These are phyloP conservation scores for Pleoardoris graminearum DNA, from an alignment of 2,329 filamentous ascomycete genomes.

Conservation along the genomic window DNA sequence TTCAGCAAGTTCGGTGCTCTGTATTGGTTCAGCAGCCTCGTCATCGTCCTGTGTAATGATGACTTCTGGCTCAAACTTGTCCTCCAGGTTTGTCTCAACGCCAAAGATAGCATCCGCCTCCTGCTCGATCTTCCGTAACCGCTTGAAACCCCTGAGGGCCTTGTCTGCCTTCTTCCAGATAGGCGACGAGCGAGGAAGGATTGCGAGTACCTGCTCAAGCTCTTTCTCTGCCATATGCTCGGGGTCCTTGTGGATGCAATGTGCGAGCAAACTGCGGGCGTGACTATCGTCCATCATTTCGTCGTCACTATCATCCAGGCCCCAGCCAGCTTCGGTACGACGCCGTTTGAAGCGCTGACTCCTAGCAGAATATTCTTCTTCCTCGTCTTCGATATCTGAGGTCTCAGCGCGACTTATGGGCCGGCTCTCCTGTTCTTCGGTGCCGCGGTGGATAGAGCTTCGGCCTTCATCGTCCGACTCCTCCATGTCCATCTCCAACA, in stretches of 20 bases:
- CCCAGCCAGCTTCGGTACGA: constrained; percentile 51
- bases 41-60: constrained; percentile 52
- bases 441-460: constrained; percentile 71
- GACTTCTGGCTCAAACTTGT: constrained; percentile 44
- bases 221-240: constrained; percentile 70
- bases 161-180: constrained; percentile 77
- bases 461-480: constrained; percentile 79
- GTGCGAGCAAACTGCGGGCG: constrained; percentile 52
- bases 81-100: constrained; percentile 51
- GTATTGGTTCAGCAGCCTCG: constrained; percentile 42
- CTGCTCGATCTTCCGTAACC: constrained; percentile 77
- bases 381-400: constrained; percentile 53
- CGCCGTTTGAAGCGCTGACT: constrained; percentile 51
- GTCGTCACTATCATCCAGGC: constrained; percentile 51
- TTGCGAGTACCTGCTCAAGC: constrained; percentile 57
- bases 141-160: constrained; percentile 57
- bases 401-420: constrained; percentile 71
- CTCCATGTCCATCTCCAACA: constrained; percentile 76
- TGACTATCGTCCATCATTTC: constrained; percentile 53
- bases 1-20: constrained; percentile 42
- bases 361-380: constrained; percentile 53
- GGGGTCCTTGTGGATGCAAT: constrained; percentile 62
- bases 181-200: constrained; percentile 60
- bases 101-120: constrained; percentile 74
- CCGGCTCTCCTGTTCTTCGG: constrained; percentile 82